Evolutionary conservation across 2,329 filamentous ascomycete genomes (phyloP), one percentile per base, ranked within the genome.

Genomic region (Pleurostoma richardsiae): DNA sequence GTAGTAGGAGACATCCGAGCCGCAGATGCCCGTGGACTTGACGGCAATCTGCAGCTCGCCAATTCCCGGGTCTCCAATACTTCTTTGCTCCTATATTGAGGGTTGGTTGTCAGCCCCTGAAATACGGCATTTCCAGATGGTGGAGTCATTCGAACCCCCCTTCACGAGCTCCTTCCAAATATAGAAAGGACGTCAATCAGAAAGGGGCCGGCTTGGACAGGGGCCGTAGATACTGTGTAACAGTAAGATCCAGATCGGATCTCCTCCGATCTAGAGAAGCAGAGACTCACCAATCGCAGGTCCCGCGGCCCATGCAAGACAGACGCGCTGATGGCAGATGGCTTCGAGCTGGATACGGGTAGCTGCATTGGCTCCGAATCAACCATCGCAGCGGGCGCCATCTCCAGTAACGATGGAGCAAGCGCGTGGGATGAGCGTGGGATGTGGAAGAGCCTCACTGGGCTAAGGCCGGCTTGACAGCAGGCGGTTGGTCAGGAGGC

Each of bases 1-100:
- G 70, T 85, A 87, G 64, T 87, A 87, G 45, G 80, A 81, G 45
- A 86, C 77, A 63, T 87, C 83, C 6, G 82, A 86, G 47, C 83
- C 83, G 61, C 83, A 87, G 56, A 87, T 82, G 36, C 83, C 83
- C 28, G 83, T 86, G 5, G 79, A 75, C 56, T 77, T 79, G 62
- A 87, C 72, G 54, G 79, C 73, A 56, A 86, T 74, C 63, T 86
- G 83, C 46, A 87, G 71, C 59, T 86, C 82, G 46, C 72, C 75
- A 29, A 57, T 52, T 28, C 58, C 62, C 5, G 75, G 75, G 6
- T 70, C 67, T 40, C 73, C 68, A 33, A 82, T 71, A 36, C 48
- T 71, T 57, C 75, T 69, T 39, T 63, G 62, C 63, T 82, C 77
- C 78, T 81, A 52, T 43, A 47, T 10, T 19, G 10, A 28, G 10